Conservation (phyloP, 331 rosid species). For the Malus hybrid region DNA sequence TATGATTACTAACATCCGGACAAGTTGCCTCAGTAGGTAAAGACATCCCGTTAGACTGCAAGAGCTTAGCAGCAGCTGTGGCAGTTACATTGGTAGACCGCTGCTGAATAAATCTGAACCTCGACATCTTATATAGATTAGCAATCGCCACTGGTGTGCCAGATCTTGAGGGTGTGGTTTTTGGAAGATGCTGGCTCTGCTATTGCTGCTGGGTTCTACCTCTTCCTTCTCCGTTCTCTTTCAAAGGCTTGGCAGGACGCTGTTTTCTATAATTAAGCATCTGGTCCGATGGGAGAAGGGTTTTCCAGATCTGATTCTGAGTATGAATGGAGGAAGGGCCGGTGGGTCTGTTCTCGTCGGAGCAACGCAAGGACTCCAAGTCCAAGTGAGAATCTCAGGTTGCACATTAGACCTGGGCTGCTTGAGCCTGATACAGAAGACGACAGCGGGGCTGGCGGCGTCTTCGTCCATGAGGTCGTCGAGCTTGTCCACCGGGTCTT, state of each 20-base stretch:
- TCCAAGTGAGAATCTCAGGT: conserved; percentile 19
- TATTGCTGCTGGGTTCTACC: conserved; percentile 10
- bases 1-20: conserved; percentile 16
- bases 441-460: conserved; percentile 49
- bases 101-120: conserved; percentile 38
- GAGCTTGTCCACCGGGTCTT: conserved; percentile 34
- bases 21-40: neutral
- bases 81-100: conserved; percentile 16
- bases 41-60: conserved; percentile 53
- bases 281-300: conserved; percentile 24
- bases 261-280: conserved; percentile 17
- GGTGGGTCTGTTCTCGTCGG: conserved; percentile 37
- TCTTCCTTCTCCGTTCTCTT: conserved; percentile 48
- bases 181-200: conserved; percentile 26
- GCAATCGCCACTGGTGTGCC: conserved; percentile 52
- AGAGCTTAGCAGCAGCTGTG: conserved; percentile 53
- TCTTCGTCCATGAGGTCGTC: conserved; percentile 70
- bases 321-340: neutral
- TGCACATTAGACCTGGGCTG: conserved; percentile 66
- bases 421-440: conserved; percentile 61
- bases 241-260: conserved; percentile 39
- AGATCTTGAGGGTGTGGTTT: conserved; percentile 49
- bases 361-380: conserved; percentile 28
- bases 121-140: conserved; percentile 26
- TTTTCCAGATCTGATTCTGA: conserved; percentile 34